Evolutionary conservation across 1,284 basidiomycete species (phyloP), one percentile per base, ranked within the genome.

Genomic region (Irpex lacteus): DNA sequence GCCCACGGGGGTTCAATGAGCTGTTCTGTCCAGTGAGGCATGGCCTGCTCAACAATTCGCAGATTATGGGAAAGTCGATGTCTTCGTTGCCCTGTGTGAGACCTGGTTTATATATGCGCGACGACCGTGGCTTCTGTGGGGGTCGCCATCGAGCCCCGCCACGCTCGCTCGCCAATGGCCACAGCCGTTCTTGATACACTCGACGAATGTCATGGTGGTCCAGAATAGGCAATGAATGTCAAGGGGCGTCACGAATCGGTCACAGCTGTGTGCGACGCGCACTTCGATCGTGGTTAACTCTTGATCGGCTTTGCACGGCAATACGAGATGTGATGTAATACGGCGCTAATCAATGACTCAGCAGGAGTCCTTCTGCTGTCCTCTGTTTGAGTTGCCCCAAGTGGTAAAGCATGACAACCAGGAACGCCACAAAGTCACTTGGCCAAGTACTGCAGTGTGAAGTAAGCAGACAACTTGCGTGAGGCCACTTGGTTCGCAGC

Each of bases 1-100:
- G 59, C 44, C 60, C 63, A 64, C 13, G 63, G 63, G 2, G 59
- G 63, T 19, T 64, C 52, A 40, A 61, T 54, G 38, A 57, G 40
- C 21, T 59, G 59, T n/a, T 37, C 34, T 9, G 60, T 49, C 63
- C 63, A 61, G 11, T 19, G 49, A 19, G 63, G 63, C 63, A 64
- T 64, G 11, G 7, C 15, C 4, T 11, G 15, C 11, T 15, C 15
- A 4, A 15, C 58, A 19, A 19, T 40, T 4, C 2, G 7, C 15
- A 15, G 38, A 44, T 47, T 13, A 18, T 38, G n/a, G 38, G 40
- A 26, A 44, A 1, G 59, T 13, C 6, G 21, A n/a, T 5, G 9
- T 18, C 18, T 44, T 44, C 8, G 11, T 44, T 15, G 40, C 40
- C 11, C 8, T 15, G 11, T 44, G 40, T 15, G 11, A 44, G 15